Conservation (phyloP, 208 protist species). For the Wallacemonas sp. region DNA sequence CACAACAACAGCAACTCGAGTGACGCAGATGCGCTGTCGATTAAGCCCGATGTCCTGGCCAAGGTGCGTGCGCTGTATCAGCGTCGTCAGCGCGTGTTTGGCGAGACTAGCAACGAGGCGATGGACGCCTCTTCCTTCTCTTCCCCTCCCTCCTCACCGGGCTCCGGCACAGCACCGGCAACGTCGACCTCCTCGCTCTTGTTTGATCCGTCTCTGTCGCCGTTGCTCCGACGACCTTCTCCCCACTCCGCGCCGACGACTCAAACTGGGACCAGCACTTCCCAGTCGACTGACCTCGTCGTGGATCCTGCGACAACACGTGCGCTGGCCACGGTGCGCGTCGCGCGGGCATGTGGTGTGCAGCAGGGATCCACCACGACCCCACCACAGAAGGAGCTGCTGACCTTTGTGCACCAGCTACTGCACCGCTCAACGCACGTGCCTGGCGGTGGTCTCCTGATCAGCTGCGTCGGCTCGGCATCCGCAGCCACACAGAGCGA, state of each 20-base stretch:
- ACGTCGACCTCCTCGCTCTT: no score
- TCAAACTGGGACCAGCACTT: background rate
- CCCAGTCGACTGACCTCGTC: no score
- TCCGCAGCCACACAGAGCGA: no score
- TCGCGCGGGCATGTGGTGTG: conserved; percentile 1
- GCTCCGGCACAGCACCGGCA: no score
- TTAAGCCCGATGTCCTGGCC: background rate
- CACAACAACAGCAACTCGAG: no score
- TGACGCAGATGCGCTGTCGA: no score
- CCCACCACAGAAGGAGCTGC: background rate
- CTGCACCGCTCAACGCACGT: background rate
- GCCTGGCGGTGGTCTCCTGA: conserved; percentile 10
- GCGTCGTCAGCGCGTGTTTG: conserved; percentile 45
- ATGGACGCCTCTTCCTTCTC: no score
- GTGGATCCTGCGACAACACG: background rate
- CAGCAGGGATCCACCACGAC: background rate
- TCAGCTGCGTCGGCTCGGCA: no score
- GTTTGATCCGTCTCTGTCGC: no score
- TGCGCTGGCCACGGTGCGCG: conserved; percentile 4
- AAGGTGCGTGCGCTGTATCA: conserved; percentile 32
- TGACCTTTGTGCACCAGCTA: conserved; percentile 1
- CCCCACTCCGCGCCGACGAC: background rate
- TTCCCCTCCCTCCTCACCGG: no score
- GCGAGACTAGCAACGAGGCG: conserved; percentile 24
- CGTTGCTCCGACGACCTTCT: no score